phyloP scores from a whole-genome alignment of 805 yeast species.

The Blastobotrys parvus region DNA sequence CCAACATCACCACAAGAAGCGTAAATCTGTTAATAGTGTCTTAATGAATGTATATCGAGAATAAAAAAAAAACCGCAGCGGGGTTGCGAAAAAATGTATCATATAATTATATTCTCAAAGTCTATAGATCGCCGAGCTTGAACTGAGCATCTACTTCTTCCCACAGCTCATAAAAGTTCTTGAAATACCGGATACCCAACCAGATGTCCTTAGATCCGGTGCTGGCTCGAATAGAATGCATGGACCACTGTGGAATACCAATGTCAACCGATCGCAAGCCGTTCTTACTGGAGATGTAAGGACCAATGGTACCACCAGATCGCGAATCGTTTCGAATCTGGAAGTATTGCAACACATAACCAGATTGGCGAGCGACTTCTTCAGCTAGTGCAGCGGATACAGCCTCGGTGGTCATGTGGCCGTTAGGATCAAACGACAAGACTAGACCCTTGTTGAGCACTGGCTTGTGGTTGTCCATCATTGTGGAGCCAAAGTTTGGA shows the following conservation, averaged over 20 bases:
- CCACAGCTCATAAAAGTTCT: slow-evolving; percentile 61
- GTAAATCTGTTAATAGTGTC: not conserved
- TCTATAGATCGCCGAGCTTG: slow-evolving; percentile 12
- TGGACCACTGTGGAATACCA: slow-evolving; percentile 75
- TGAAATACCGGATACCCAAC: slow-evolving; percentile 60
- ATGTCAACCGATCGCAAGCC: slow-evolving; percentile 49
- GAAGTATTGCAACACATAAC: slow-evolving; percentile 63
- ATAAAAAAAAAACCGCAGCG: not conserved
- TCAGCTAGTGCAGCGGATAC: slow-evolving; percentile 63
- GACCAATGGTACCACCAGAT: slow-evolving; percentile 86
- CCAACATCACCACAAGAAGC: not conserved
- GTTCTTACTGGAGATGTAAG: slow-evolving; percentile 32
- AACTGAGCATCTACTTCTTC: slow-evolving; percentile 33
- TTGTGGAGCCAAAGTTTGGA: slow-evolving; percentile 58
- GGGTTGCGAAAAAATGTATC: not conserved
- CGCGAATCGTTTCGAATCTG: slow-evolving; percentile 77
- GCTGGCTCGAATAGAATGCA: slow-evolving; percentile 82
- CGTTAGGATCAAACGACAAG: slow-evolving; percentile 64
- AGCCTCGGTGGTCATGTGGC: slow-evolving; percentile 73
- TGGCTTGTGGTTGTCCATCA: slow-evolving; percentile 69
- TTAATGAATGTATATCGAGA: not conserved
- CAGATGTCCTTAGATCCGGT: slow-evolving; percentile 70
- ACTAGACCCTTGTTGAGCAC: slow-evolving; percentile 68
- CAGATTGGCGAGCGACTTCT: slow-evolving; percentile 55
- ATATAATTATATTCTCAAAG: not conserved